These are phyloP conservation scores for Psophocarpus tetragonolobus DNA, from an alignment of 306 rosid genomes.

Conservation along the genomic window DNA sequence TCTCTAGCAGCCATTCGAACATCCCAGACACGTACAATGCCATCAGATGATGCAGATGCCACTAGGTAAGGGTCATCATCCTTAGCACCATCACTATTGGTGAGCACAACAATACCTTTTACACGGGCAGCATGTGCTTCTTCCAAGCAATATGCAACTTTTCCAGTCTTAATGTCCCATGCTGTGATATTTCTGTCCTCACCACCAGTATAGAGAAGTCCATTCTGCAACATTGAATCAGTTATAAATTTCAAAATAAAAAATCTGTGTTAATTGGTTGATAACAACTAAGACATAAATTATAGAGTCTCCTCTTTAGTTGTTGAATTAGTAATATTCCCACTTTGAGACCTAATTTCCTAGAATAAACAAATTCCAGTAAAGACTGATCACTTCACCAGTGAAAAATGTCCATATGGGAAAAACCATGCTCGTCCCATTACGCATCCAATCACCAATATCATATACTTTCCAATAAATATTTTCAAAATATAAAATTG, in stretches of 20 bases:
- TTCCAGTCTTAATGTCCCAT: constrained; percentile 84
- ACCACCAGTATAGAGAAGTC: constrained; percentile 79
- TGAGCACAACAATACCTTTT: constrained; percentile 75
- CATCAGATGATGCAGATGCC: constrained; percentile 91
- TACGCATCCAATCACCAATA: background rate
- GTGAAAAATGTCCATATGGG: background rate
- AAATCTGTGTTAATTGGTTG: background rate
- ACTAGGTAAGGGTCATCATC: constrained; percentile 71
- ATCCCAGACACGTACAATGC: constrained; percentile 88
- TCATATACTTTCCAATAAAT: background rate
- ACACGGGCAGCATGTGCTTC: constrained; percentile 79
- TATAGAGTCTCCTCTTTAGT: background rate
- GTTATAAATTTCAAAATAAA: background rate
- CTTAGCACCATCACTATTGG: constrained; percentile 44
- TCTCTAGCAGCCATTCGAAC: constrained; percentile 73
- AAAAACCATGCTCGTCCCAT: background rate
- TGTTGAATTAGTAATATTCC: background rate
- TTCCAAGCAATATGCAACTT: constrained; percentile 71
- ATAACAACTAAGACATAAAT: background rate
- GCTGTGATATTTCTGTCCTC: constrained; percentile 74
- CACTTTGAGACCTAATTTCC: background rate
- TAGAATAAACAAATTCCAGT: background rate
- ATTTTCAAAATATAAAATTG: background rate
- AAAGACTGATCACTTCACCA: background rate
- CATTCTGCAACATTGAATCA: constrained; percentile 56